Conservation (phyloP, 495 filamentous ascomycete species). For the Annulohypoxylon moriforme region DNA sequence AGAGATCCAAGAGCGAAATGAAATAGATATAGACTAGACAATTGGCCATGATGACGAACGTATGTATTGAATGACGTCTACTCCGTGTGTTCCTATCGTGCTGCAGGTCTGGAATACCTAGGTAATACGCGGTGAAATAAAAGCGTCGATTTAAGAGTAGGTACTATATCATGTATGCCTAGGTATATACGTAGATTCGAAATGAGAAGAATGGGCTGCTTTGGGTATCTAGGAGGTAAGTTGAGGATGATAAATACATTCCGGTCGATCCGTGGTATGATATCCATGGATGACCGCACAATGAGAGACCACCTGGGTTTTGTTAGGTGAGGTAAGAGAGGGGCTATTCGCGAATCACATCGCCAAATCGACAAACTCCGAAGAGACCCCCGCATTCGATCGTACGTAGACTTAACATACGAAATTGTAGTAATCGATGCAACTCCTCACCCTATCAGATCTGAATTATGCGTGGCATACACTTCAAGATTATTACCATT, state of each 20-base stretch:
- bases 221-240: not conserved
- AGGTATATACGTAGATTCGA: not conserved
- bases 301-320: not conserved
- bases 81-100: not conserved
- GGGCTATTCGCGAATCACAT: not conserved
- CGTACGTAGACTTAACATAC: not conserved
- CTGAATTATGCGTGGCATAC: not conserved
- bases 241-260: no score
- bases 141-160: not conserved
- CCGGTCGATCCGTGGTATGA: constrained; percentile 28
- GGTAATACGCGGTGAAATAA: not conserved
- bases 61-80: constrained; percentile 7
- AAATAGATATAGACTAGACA: constrained; percentile 36
- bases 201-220: no score
- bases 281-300: not conserved
- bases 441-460: not conserved
- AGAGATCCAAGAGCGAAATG: constrained; percentile 13
- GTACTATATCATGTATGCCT: not conserved
- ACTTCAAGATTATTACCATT: not conserved
- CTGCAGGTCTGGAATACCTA: not conserved
- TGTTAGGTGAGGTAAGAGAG: constrained; percentile 10
- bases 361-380: constrained; percentile 4
- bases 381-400: constrained; percentile 11
- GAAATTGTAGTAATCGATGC: not conserved
- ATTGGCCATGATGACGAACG: constrained; percentile 21